Evolutionary conservation across 2,329 filamentous ascomycete species (phyloP).

Genomic region (Zalaria obscura): DNA sequence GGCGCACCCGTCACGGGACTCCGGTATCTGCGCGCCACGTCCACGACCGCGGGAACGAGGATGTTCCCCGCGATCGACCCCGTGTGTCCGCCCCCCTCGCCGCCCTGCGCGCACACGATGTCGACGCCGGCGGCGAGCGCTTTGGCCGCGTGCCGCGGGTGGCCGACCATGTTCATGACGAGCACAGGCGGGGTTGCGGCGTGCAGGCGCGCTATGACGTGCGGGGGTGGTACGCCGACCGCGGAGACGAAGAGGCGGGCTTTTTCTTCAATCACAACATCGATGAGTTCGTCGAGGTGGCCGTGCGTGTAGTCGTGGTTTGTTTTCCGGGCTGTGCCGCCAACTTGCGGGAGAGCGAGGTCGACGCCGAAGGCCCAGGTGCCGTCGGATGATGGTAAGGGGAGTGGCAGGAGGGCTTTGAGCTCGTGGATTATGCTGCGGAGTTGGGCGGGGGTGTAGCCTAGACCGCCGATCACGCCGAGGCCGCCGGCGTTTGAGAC

Average conservation of each 20-base stretch:
- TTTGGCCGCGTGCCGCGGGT: conserved; percentile 81
- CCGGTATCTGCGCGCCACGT: conserved; percentile 60
- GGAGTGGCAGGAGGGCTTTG: conserved; percentile 49
- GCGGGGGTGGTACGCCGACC: conserved; percentile 68
- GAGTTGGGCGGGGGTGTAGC: conserved; percentile 60
- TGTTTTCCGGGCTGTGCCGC: conserved; percentile 69
- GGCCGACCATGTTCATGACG: conserved; percentile 96
- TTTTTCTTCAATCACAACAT: conserved; percentile 73
- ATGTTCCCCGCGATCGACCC: conserved; percentile 78
- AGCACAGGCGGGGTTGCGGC: conserved; percentile 36
- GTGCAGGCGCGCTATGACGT: conserved; percentile 64
- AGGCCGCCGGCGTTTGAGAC: conserved; percentile 82
- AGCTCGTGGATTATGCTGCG: conserved; percentile 74
- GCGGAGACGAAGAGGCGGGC: conserved; percentile 76
- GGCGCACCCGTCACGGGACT: conserved; percentile 59
- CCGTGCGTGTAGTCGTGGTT: conserved; percentile 95
- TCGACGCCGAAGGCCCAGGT: conserved; percentile 59
- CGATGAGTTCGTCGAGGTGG: conserved; percentile 73
- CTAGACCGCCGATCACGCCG: conserved; percentile 46
- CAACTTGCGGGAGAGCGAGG: conserved; percentile 79
- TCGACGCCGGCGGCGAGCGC: conserved; percentile 78
- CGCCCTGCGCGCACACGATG: conserved; percentile 82
- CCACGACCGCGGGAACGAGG: conserved; percentile 73
- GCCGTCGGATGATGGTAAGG: too few species aligned
- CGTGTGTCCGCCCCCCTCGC: conserved; percentile 87